Conservation (phyloP, 805 yeast species). For the Kluyveromyces starmeri region DNA sequence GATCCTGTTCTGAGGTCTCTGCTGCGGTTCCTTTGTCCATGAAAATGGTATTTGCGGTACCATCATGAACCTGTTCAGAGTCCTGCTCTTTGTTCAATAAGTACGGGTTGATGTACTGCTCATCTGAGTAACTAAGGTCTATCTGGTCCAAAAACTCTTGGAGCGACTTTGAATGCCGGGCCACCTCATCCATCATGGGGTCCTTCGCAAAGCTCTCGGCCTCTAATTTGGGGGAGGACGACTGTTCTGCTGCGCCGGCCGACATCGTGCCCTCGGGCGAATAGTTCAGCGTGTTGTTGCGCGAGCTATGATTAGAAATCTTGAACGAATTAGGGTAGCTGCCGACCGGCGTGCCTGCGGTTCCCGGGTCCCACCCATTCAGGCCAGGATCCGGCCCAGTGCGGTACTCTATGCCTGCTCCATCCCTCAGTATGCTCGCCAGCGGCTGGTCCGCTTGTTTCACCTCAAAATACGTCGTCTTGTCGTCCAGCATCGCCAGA, state of each 20-base stretch:
- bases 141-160: constrained; percentile 3
- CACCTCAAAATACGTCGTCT: constrained; percentile 5
- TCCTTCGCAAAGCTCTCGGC: background rate
- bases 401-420: background rate
- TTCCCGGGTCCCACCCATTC: background rate
- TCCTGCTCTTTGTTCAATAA: constrained; percentile 9
- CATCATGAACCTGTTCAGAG: background rate
- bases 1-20: background rate
- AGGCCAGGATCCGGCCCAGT: background rate
- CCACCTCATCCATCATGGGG: too few relatives aligned
- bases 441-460: constrained; percentile 1
- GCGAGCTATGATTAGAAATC: constrained; percentile 3
- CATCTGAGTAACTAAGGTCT: constrained; percentile 4
- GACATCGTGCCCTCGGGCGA: background rate
- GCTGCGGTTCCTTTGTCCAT: constrained; percentile 1
- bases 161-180: background rate
- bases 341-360: background rate
- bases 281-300: constrained; percentile 1
- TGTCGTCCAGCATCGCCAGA: constrained; percentile 20
- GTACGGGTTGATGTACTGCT: constrained; percentile 15
- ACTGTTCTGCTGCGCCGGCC: background rate
- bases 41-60: background rate
- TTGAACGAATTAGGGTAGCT: constrained; percentile 2
- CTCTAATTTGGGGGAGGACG: background rate
- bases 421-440: background rate